Base-by-base conservation (phyloP, 805 yeast species). In the Barnettozyma sucrosica region DNA sequence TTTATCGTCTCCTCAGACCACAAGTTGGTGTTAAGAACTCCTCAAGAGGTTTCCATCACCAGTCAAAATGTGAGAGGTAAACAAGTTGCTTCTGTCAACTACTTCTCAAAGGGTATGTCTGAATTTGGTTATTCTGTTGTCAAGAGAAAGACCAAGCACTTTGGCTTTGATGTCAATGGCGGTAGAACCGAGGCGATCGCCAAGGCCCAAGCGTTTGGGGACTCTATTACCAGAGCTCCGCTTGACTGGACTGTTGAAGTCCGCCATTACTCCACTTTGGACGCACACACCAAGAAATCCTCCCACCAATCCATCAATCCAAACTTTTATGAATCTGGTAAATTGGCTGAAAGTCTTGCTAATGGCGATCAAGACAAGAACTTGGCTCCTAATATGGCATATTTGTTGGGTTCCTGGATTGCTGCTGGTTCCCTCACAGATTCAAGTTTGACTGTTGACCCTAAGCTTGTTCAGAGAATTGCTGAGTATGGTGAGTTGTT, bases 221-320 rank as follows among this genome's bases (percentile, higher is more conserved):
- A 44, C 32, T 23, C 50, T 7, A 44, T 61, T 23, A 50, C 50
- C 30, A 33, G 26, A 5, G 39, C 37, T 25, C 20, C 44, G 14
- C 49, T 72, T 36, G 62, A 67, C 30, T 74, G 73, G 72, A 59
- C 61, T 45, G 43, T 71, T 36, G 72, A 72, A 56, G 74, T 74
- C 11, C 56, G 66, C 43, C 70, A 72, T 53, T 57, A 63, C 36
- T 55, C 59, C 36, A 46, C 52, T 14, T 37, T 74, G 18, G 58
- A 55, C 28, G 45, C 55, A 16, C 47, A 55, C 34, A 67, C 68
- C 41, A 63, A 67, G 34, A 51, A 52, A 21, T 55, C 59, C 25
- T 61, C 76, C 10, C 51, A 51, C 41, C 69, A 70, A 57, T 46
- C 65, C 20, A 62, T 65, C 45, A 53, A 55, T 47, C 78, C 79